Percentiles rank a stretch among this genome's conserved stretches.
phyloP scores from a whole-genome alignment of 2,329 filamentous ascomycete genomes.

The Ceratocystis diversiconidia region DNA sequence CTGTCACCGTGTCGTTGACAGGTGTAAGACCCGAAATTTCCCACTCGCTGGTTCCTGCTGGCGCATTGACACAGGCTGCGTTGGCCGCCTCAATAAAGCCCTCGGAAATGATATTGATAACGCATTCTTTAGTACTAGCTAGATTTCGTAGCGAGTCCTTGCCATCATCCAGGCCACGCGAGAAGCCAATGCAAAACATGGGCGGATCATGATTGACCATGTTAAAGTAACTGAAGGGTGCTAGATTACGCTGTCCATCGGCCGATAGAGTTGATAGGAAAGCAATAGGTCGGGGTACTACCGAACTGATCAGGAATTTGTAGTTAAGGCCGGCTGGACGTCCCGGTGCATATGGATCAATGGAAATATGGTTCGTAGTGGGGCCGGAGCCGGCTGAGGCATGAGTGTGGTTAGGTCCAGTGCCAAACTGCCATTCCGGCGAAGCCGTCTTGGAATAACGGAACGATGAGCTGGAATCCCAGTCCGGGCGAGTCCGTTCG shows the following conservation, averaged over 20 bases:
- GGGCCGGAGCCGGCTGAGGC: slow-evolving; percentile 19
- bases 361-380: slow-evolving; percentile 51
- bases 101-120: slow-evolving; percentile 78
- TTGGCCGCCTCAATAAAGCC: slow-evolving; percentile 81
- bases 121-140: slow-evolving; percentile 56
- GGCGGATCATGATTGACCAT: slow-evolving; percentile 77
- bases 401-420: slow-evolving; percentile 44
- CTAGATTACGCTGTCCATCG: slow-evolving; percentile 54
- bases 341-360: slow-evolving; percentile 64
- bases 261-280: slow-evolving; percentile 47
- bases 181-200: slow-evolving; percentile 52
- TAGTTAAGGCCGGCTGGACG: slow-evolving; percentile 64
- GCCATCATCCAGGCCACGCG: slow-evolving; percentile 33
- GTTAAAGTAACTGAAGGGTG: slow-evolving; percentile 79
- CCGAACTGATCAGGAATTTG: slow-evolving; percentile 73
- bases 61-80: slow-evolving; percentile 61
- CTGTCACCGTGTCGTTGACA: slow-evolving; percentile 45
- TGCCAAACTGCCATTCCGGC: slow-evolving; percentile 51
- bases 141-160: slow-evolving; percentile 76
- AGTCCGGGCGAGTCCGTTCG: slow-evolving; percentile 51
- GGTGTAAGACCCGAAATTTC: slow-evolving; percentile 61
- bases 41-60: slow-evolving; percentile 68
- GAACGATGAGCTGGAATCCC: slow-evolving; percentile 35
- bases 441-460: slow-evolving; percentile 48
- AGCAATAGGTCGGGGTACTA: slow-evolving; percentile 70